These are phyloP conservation scores for Brasilioporus rufonigricans DNA, from an alignment of 768 basidiomycete genomes.

Conservation along the genomic window DNA sequence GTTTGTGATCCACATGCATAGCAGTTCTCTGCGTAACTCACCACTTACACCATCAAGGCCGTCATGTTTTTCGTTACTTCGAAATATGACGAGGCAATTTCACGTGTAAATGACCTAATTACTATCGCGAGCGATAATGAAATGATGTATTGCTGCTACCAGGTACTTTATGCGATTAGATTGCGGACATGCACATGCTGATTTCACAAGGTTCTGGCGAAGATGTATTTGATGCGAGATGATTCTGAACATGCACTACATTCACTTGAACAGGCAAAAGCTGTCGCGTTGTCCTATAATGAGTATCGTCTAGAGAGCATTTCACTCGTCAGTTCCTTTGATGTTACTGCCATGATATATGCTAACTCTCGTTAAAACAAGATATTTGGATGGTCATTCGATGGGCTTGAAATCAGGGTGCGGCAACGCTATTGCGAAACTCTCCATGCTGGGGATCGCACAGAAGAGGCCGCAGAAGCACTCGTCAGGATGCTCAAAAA, in stretches of 20 bases:
- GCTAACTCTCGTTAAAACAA: background rate
- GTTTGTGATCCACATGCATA: background rate
- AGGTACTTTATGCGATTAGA: background rate
- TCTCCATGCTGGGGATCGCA: background rate
- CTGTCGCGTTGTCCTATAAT: background rate
- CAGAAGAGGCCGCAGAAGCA: background rate
- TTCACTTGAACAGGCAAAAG: background rate
- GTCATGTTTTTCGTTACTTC: background rate
- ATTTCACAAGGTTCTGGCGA: conserved; percentile 2
- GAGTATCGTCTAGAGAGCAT: background rate
- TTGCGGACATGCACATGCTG: background rate
- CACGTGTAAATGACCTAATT: background rate
- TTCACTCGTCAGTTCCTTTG: background rate
- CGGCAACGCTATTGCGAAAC: background rate
- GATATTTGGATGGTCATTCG: background rate
- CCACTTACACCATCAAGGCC: background rate
- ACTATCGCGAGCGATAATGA: background rate
- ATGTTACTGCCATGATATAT: background rate
- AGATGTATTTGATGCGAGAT: background rate
- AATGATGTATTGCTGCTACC: background rate
- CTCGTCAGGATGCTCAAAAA: background rate
- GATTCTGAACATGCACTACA: background rate
- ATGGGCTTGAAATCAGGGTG: background rate
- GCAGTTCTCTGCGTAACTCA: background rate
- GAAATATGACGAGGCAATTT: background rate